Percentiles rank a stretch among this genome's conserved stretches.
These are phyloP conservation scores for Moricandia arvensis DNA, from an alignment of 345 rosid genomes.

Conservation along the genomic window DNA sequence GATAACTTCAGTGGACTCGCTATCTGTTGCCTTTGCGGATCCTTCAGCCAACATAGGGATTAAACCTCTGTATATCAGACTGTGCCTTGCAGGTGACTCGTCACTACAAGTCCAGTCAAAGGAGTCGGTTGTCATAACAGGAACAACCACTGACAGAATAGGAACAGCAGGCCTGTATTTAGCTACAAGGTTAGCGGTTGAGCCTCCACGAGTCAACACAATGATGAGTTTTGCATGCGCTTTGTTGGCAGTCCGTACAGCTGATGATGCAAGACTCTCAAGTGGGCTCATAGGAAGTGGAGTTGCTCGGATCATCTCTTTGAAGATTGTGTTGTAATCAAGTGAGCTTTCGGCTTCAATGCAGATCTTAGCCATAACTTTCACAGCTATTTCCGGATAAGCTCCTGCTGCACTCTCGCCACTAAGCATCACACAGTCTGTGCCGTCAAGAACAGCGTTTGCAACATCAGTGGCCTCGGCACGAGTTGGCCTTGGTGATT, in stretches of 20 bases:
- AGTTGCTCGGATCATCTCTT: constrained; percentile 81
- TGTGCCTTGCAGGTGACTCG: constrained; percentile 88
- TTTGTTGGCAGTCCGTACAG: constrained; percentile 88
- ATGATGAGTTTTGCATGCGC: constrained; percentile 83
- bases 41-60: constrained; percentile 84
- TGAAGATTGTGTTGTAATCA: constrained; percentile 72
- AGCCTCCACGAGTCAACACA: constrained; percentile 85
- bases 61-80: constrained; percentile 83
- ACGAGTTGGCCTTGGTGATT: constrained; percentile 89
- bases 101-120: constrained; percentile 90
- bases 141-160: constrained; percentile 84
- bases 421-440: constrained; percentile 90
- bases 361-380: constrained; percentile 78
- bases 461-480: constrained; percentile 97
- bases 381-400: constrained; percentile 85
- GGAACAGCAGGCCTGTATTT: constrained; percentile 96
- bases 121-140: constrained; percentile 75
- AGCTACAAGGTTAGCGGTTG: constrained; percentile 85
- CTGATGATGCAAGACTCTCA: constrained; percentile 93
- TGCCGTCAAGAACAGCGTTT: constrained; percentile 88
- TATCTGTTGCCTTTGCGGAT: constrained; percentile 90
- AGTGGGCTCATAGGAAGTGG: constrained; percentile 95
- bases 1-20: constrained; percentile 83
- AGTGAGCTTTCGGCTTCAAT: constrained; percentile 84
- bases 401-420: constrained; percentile 94